phyloP scores from a whole-genome alignment of 441 rosid genomes.

The Capsella rubella region DNA sequence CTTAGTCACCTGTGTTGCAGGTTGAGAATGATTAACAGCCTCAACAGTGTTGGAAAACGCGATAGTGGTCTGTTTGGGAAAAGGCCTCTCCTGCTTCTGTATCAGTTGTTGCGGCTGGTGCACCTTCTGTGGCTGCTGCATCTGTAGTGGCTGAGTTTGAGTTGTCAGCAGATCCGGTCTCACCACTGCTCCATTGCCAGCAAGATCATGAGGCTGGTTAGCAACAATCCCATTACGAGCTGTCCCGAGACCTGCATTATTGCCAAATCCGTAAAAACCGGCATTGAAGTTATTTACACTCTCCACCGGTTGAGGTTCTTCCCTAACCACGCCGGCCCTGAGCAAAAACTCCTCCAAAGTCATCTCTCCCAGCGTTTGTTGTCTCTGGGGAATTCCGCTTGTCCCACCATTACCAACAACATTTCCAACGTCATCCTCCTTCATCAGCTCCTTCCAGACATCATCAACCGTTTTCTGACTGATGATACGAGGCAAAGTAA shows the following conservation, averaged over 20 bases:
- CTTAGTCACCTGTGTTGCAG: conserved; percentile 43
- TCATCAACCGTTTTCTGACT: conserved; percentile 82
- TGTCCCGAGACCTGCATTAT: conserved; percentile 24
- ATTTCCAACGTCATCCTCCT: conserved; percentile 49
- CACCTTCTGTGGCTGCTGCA: conserved; percentile 52
- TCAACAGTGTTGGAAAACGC: conserved; percentile 48
- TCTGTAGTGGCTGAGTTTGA: conserved; percentile 52
- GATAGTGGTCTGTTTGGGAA: conserved; percentile 57
- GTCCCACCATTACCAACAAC: conserved; percentile 43
- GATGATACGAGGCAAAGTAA: conserved; percentile 69
- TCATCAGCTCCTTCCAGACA: conserved; percentile 70
- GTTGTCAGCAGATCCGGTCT: conserved; percentile 54
- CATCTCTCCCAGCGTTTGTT: conserved; percentile 75
- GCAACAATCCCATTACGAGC: conserved; percentile 47
- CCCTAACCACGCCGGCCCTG: conserved; percentile 70
- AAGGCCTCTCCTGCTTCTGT: conserved; percentile 64
- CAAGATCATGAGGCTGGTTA: conserved; percentile 51
- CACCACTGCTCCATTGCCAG: conserved; percentile 52
- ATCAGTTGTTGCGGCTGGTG: conserved; percentile 45
- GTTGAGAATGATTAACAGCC: conserved; percentile 14
- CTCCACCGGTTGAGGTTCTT: conserved; percentile 55
- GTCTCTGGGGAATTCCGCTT: conserved; percentile 60
- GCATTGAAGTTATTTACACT: conserved; percentile 40
- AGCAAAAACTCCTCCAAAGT: conserved; percentile 77
- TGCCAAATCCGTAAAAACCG: conserved; percentile 54